Evolutionary conservation across 257 asterid genomes (phyloP).

Genomic region (Petrea volubilis): DNA sequence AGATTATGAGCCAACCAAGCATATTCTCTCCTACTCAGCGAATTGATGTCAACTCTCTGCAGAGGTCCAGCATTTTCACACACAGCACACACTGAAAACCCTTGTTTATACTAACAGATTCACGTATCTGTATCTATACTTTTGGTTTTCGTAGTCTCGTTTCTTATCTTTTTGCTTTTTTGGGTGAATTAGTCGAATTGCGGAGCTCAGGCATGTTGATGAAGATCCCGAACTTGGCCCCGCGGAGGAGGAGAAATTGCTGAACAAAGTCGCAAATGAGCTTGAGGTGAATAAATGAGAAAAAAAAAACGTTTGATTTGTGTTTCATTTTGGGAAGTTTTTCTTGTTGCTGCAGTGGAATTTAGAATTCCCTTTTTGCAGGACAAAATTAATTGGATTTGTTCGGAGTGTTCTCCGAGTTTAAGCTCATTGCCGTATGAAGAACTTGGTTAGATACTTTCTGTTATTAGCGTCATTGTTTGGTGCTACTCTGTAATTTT

Average conservation of each 20-base stretch:
- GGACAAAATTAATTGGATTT: conserved; percentile 45
- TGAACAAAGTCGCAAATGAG: conserved; percentile 39
- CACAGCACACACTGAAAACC: not conserved
- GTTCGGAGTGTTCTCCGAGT: conserved; percentile 41
- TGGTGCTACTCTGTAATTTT: not conserved
- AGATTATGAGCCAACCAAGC: conserved; percentile 23
- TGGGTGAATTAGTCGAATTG: conserved; percentile 43
- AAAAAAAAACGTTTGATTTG: not conserved
- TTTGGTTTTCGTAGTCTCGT: not conserved
- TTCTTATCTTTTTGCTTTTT: not conserved
- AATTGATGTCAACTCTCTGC: conserved; percentile 24
- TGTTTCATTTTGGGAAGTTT: not conserved
- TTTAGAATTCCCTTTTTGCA: conserved; percentile 31
- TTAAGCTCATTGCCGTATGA: conserved; percentile 40
- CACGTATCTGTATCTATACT: not conserved
- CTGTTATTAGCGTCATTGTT: not conserved
- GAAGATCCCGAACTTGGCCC: conserved; percentile 20
- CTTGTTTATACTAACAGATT: not conserved
- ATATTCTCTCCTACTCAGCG: conserved; percentile 18
- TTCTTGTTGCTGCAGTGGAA: not conserved
- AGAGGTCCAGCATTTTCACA: conserved; percentile 28
- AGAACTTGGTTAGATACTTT: conserved; percentile 48
- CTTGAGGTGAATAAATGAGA: conserved; percentile 45
- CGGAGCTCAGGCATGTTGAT: conserved; percentile 52
- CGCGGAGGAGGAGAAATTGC: conserved; percentile 39